These are phyloP conservation scores for Ascochyta clinopodiicola DNA, from an alignment of 2,329 filamentous ascomycete species.

Conservation along the genomic window DNA sequence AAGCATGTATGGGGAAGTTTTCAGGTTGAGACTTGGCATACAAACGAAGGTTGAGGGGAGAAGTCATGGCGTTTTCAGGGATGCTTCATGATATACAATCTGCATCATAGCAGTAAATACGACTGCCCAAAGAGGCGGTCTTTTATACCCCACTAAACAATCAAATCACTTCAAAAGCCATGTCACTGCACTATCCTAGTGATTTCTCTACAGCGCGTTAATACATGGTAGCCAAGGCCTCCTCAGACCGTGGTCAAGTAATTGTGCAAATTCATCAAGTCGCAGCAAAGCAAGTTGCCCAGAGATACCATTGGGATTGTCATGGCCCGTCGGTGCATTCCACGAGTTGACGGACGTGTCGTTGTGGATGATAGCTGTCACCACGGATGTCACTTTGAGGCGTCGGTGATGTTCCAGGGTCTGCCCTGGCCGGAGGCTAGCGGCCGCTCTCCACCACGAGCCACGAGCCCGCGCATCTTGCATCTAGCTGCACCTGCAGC, in stretches of 20 bases:
- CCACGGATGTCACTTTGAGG: neutral
- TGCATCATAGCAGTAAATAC: neutral
- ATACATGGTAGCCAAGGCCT: neutral
- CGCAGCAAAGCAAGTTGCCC: neutral
- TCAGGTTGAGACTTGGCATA: neutral
- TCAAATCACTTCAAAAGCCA: neutral
- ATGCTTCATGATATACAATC: neutral
- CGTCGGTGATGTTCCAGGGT: conserved; percentile 1
- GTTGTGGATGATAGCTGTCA: neutral
- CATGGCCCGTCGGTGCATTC: neutral
- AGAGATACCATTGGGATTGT: neutral
- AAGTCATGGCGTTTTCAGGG: conserved; percentile 24
- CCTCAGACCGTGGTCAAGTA: neutral
- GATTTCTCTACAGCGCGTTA: neutral
- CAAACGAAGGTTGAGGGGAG: conserved; percentile 19
- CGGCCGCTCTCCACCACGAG: conserved; percentile 26
- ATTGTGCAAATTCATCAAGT: neutral
- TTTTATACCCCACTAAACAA: conserved; percentile 2
- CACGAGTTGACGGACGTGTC: neutral
- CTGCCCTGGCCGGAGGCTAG: conserved; percentile 10
- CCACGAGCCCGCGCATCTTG: conserved; percentile 31
- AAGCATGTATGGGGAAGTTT: neutral
- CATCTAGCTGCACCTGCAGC: conserved; percentile 37
- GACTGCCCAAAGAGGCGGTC: neutral
- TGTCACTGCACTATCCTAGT: neutral